A percentile compares a stretch with the other conserved stretches of the same genome.
Conservation (phyloP, 257 asterid genomes). For the Solanum pennellii region DNA sequence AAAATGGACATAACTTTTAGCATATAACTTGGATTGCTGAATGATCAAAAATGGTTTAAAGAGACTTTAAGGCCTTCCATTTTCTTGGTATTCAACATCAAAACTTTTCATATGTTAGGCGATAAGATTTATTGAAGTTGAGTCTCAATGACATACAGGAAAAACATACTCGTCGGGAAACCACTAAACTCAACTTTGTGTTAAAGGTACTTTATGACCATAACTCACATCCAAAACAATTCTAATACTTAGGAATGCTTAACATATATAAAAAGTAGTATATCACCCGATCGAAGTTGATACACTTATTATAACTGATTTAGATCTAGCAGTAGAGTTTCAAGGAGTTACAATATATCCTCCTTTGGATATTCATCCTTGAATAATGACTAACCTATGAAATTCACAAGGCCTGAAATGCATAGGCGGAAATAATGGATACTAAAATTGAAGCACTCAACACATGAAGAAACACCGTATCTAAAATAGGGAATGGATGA, state of each 20-base stretch:
- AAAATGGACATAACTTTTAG: neutral
- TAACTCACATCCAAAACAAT: neutral
- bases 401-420: too few relatives aligned
- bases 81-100: neutral
- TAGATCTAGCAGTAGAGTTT: neutral
- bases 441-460: too few relatives aligned
- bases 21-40: neutral
- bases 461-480: too few relatives aligned
- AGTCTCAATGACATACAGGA: neutral
- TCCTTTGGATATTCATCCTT: too few relatives aligned
- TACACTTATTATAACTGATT: neutral
- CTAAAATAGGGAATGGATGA: too few relatives aligned
- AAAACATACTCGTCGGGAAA: neutral
- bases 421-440: too few relatives aligned
- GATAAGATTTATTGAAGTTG: neutral
- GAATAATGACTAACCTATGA: too few relatives aligned
- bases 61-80: neutral
- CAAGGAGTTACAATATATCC: neutral
- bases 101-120: neutral
- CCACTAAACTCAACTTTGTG: neutral
- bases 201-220: neutral
- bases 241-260: neutral
- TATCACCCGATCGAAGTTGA: neutral
- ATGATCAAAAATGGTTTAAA: neutral
- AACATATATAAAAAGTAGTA: neutral